These are phyloP conservation scores for Phalaenopsis aphrodite DNA, from an alignment of 106 monocot genomes.

Conservation along the genomic window DNA sequence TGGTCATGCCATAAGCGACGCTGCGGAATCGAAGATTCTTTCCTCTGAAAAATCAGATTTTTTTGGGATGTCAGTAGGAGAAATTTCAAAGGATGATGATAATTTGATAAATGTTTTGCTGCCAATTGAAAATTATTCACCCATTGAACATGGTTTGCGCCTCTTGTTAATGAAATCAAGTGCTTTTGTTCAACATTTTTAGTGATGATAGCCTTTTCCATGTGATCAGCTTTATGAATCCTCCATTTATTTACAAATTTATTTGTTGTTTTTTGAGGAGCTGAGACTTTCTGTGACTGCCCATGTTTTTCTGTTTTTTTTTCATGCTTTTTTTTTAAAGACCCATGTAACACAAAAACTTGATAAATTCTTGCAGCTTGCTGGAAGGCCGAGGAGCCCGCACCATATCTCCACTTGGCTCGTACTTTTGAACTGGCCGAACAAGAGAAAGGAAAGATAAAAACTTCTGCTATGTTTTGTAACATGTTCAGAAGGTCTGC, in stretches of 20 bases:
- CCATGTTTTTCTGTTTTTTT: neutral
- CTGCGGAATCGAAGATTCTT: slow-evolving; percentile 2
- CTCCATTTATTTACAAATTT: neutral
- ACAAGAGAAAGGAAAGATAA: slow-evolving; percentile 84
- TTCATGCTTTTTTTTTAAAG: neutral
- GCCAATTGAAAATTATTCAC: slow-evolving; percentile 78
- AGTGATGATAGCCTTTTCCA: neutral
- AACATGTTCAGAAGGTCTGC: slow-evolving; percentile 97
- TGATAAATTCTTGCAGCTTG: slow-evolving; percentile 53
- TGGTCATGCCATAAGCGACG: slow-evolving; percentile 10
- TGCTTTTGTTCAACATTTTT: neutral
- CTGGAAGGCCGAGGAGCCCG: slow-evolving; percentile 77
- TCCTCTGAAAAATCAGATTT: slow-evolving; percentile 11
- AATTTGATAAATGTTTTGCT: slow-evolving; percentile 35
- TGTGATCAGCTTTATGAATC: neutral
- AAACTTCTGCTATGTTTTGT: slow-evolving; percentile 69
- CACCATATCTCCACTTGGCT: slow-evolving; percentile 90
- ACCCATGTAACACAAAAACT: neutral
- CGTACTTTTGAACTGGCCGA: slow-evolving; percentile 84
- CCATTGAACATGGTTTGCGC: slow-evolving; percentile 78
- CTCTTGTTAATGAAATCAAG: slow-evolving; percentile 9
- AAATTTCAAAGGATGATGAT: slow-evolving; percentile 21
- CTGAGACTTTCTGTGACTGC: neutral
- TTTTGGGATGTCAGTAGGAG: slow-evolving; percentile 23
- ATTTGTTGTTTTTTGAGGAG: neutral